Percentiles rank a stretch among this genome's conserved stretches.
Evolutionary conservation across 1,284 basidiomycete genomes (phyloP).

Genomic region (Ganoderma meredithae): DNA sequence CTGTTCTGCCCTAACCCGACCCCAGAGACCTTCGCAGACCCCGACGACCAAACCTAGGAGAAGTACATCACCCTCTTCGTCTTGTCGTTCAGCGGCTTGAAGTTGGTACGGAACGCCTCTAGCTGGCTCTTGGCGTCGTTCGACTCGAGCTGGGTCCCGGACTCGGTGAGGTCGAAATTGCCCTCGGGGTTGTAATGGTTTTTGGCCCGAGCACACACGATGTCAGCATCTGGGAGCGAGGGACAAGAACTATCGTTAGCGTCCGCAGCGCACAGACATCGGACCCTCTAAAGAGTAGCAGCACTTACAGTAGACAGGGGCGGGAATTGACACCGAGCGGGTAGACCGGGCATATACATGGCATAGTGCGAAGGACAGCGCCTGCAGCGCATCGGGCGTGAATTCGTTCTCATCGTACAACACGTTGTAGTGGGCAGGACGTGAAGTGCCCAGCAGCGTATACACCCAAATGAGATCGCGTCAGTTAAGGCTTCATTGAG

Average conservation of each 20-base stretch:
- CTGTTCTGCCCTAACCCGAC: slow-evolving; percentile 1
- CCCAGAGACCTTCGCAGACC: neutral
- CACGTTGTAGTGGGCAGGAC: slow-evolving; percentile 73
- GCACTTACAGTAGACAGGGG: slow-evolving; percentile 82
- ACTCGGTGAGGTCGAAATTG: slow-evolving; percentile 61
- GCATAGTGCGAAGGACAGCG: slow-evolving; percentile 77
- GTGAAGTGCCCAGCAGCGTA: slow-evolving; percentile 55
- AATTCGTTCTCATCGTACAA: slow-evolving; percentile 65
- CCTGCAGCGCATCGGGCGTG: slow-evolving; percentile 72
- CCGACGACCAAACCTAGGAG: slow-evolving; percentile 44
- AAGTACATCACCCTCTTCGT: slow-evolving; percentile 72
- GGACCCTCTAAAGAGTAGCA: neutral
- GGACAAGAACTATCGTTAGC: slow-evolving; percentile 14
- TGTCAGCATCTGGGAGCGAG: slow-evolving; percentile 72
- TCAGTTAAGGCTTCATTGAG: slow-evolving; percentile 19
- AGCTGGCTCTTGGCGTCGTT: slow-evolving; percentile 53
- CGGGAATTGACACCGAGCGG: slow-evolving; percentile 84
- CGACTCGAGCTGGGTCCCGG: slow-evolving; percentile 51
- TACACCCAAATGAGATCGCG: slow-evolving; percentile 25
- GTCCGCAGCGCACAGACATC: neutral
- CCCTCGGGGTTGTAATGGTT: slow-evolving; percentile 77
- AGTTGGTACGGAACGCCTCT: slow-evolving; percentile 59
- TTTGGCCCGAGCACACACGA: slow-evolving; percentile 82
- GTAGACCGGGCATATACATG: slow-evolving; percentile 86
- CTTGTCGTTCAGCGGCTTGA: slow-evolving; percentile 61